Evolutionary conservation across 306 rosid species (phyloP).

Genomic region (Clitoria ternatea): DNA sequence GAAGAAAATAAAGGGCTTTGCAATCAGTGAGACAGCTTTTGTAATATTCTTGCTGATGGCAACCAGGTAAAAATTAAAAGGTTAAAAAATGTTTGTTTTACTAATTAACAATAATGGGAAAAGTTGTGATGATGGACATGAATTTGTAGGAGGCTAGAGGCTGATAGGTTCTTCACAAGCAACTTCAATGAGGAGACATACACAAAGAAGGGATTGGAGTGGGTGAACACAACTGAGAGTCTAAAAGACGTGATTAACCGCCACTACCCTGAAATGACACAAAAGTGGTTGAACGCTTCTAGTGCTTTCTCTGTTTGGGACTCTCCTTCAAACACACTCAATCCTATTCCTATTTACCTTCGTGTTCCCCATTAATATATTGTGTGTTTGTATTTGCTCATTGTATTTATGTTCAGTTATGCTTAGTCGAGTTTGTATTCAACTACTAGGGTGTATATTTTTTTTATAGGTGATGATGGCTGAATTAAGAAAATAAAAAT

Average conservation of each 20-base stretch:
- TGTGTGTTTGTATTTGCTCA: too few species aligned
- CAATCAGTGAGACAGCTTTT: slow-evolving; percentile 61
- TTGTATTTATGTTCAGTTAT: background rate
- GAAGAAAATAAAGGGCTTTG: slow-evolving; percentile 63
- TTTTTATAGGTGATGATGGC: too few species aligned
- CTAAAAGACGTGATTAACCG: slow-evolving; percentile 55
- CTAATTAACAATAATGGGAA: too few species aligned
- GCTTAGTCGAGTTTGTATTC: too few species aligned
- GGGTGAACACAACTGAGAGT: slow-evolving; percentile 60
- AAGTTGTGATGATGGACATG: too few species aligned
- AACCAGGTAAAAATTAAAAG: slow-evolving; percentile 33
- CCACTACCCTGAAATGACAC: slow-evolving; percentile 48
- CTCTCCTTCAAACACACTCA: slow-evolving; percentile 22
- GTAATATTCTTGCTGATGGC: slow-evolving; percentile 53
- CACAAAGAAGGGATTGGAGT: slow-evolving; percentile 45
- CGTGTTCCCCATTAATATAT: slow-evolving; percentile 30
- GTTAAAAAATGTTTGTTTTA: background rate
- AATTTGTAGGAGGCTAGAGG: slow-evolving; percentile 52
- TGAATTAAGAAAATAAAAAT: too few species aligned
- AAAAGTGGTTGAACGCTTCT: slow-evolving; percentile 50
- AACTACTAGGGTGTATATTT: too few species aligned
- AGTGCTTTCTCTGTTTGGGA: slow-evolving; percentile 73
- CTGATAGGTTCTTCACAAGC: slow-evolving; percentile 59
- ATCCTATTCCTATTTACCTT: slow-evolving; percentile 40
- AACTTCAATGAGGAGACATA: slow-evolving; percentile 48